phyloP scores from a whole-genome alignment of 495 filamentous ascomycete genomes.

The Extremus antarcticus region DNA sequence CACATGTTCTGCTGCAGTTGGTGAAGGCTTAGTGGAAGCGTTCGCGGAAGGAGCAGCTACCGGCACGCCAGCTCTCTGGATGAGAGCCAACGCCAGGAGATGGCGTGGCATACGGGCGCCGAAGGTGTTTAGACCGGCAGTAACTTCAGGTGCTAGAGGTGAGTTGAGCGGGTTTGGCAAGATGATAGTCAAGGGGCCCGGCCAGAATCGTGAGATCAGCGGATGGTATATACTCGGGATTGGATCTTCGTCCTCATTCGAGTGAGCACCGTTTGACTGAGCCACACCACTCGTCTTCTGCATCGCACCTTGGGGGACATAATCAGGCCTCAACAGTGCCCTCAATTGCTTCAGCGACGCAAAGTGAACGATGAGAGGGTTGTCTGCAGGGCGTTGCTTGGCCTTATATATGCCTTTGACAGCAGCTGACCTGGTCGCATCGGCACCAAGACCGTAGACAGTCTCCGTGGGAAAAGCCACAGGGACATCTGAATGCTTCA shows the following conservation, averaged over 20 bases:
- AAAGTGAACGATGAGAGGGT: slow-evolving; percentile 89
- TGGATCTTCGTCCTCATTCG: slow-evolving; percentile 19
- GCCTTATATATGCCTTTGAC: slow-evolving; percentile 85
- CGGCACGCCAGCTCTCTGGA: slow-evolving; percentile 61
- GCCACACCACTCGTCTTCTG: not conserved
- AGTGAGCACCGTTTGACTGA: not conserved
- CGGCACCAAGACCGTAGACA: slow-evolving; percentile 91
- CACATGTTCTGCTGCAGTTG: slow-evolving; percentile 83
- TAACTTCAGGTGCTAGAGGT: slow-evolving; percentile 73
- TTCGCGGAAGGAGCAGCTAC: slow-evolving; percentile 94
- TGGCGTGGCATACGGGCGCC: slow-evolving; percentile 82
- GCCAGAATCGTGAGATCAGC: slow-evolving; percentile 81
- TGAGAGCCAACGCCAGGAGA: slow-evolving; percentile 73
- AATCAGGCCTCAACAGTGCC: slow-evolving; percentile 40
- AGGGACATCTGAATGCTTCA: slow-evolving; percentile 55
- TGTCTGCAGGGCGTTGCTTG: slow-evolving; percentile 84
- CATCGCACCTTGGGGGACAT: not conserved
- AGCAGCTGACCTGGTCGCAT: slow-evolving; percentile 74
- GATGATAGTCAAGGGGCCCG: slow-evolving; percentile 85
- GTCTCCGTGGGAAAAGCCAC: slow-evolving; percentile 98
- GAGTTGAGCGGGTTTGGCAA: slow-evolving; percentile 63
- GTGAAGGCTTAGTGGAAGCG: slow-evolving; percentile 80
- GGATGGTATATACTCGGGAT: slow-evolving; percentile 77
- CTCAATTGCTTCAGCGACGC: slow-evolving; percentile 70
- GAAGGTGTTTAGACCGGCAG: slow-evolving; percentile 70